phyloP scores from a whole-genome alignment of 495 filamentous ascomycete species.

The Talaromyces wortmannii region DNA sequence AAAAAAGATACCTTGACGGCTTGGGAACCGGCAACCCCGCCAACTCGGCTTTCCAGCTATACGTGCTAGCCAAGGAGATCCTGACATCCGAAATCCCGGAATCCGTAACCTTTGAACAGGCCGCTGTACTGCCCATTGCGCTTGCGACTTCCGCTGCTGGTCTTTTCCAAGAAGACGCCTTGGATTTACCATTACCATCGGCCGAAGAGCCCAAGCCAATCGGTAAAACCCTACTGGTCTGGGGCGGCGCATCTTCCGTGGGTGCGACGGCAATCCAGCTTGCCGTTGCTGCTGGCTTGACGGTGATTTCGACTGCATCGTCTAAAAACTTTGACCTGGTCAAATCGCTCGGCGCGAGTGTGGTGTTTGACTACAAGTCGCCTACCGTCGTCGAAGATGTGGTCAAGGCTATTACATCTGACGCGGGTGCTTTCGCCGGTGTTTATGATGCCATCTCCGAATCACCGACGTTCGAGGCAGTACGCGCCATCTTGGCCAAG shows the following conservation, averaged over 20 bases:
- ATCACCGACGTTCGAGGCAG: constrained; percentile 6
- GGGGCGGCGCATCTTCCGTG: constrained; percentile 41
- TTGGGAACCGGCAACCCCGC: constrained; percentile 8
- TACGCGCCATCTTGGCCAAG: not conserved
- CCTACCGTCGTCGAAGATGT: constrained; percentile 20
- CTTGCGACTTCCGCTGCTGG: constrained; percentile 46
- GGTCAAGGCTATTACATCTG: not conserved
- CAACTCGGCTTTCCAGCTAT: constrained; percentile 40
- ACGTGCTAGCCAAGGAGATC: constrained; percentile 25
- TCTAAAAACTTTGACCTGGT: constrained; percentile 31
- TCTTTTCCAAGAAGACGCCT: constrained; percentile 34
- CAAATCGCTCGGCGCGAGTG: constrained; percentile 32
- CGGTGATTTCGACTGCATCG: constrained; percentile 38
- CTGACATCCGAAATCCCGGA: constrained; percentile 39
- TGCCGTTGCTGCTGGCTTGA: constrained; percentile 31
- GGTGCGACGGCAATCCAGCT: constrained; percentile 33
- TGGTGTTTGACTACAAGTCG: constrained; percentile 38
- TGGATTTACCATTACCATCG: constrained; percentile 30
- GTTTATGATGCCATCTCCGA: not conserved
- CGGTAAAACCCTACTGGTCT: constrained; percentile 24
- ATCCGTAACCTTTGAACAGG: constrained; percentile 35
- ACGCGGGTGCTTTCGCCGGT: not conserved
- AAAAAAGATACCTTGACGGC: not conserved
- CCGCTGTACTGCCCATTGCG: constrained; percentile 46
- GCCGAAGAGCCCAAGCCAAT: not conserved